Evolutionary conservation across 352 stramenopile species (phyloP).

Genomic region (Lagenidium giganteum): DNA sequence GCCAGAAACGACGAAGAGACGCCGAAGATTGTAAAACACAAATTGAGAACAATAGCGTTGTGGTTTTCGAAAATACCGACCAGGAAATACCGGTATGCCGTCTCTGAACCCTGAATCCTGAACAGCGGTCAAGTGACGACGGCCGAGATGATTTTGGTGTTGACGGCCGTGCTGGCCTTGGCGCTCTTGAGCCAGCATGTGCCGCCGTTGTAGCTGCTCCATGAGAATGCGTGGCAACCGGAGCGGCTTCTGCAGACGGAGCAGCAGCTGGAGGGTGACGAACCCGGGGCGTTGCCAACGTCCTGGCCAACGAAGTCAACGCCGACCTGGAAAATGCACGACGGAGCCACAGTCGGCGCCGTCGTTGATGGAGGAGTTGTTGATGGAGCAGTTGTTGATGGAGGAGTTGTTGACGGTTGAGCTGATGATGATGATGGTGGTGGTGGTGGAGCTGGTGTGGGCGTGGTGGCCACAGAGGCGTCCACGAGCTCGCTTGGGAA

Average conservation of each 20-base stretch:
- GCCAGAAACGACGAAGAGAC: no score
- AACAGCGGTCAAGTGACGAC: no score
- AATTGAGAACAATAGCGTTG: no score
- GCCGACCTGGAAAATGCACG: constrained; percentile 3
- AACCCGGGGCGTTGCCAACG: constrained; percentile 7
- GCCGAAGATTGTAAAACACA: no score
- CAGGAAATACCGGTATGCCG: no score
- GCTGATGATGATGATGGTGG: background rate
- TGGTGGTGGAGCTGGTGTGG: constrained; percentile 1
- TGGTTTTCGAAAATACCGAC: no score
- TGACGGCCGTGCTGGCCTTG: constrained; percentile 3
- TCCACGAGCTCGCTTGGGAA: constrained; percentile 11
- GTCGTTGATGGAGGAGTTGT: background rate
- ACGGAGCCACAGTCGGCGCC: no score
- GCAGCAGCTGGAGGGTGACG: constrained; percentile 10
- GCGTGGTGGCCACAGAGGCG: background rate
- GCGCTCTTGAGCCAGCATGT: constrained; percentile 23
- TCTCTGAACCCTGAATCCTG: no score
- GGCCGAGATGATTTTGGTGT: constrained; percentile 1
- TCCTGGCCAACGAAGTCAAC: constrained; percentile 17
- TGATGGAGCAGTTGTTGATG: background rate
- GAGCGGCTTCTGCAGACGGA: constrained; percentile 3
- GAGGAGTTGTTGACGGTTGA: background rate
- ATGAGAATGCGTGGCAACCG: constrained; percentile 17
- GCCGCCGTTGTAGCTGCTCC: constrained; percentile 16